Evolutionary conservation across 2,329 filamentous ascomycete species (phyloP).

Genomic region (Cercospora sp.): DNA sequence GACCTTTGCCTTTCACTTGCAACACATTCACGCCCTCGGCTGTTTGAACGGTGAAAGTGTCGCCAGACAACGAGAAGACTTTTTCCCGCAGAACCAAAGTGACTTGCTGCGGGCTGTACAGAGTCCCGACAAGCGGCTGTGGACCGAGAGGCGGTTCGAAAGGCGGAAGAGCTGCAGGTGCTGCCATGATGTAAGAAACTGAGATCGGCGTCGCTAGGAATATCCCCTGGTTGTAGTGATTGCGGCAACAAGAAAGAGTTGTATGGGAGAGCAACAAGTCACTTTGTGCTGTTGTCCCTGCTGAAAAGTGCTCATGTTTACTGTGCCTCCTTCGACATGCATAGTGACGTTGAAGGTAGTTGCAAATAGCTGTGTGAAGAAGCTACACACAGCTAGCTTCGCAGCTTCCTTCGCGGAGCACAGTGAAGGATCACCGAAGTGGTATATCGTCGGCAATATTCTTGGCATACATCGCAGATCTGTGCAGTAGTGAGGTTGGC

Average conservation of each 20-base stretch:
- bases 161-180: conserved; percentile 22
- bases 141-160: conserved; percentile 37
- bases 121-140: conserved; percentile 27
- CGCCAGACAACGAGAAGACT: conserved; percentile 61
- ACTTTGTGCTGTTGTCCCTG: background rate
- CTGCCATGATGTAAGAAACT: background rate
- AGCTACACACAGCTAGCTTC: background rate
- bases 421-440: background rate
- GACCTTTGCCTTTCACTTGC: conserved; percentile 55
- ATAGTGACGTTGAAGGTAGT: conserved; percentile 9
- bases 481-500: background rate
- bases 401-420: background rate
- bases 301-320: background rate
- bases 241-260: background rate
- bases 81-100: conserved; percentile 57
- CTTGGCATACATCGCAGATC: background rate
- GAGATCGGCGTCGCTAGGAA: background rate
- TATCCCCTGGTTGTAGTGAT: background rate
- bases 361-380: background rate
- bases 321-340: conserved; percentile 3
- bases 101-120: conserved; percentile 35
- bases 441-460: background rate
- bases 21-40: conserved; percentile 56
- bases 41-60: conserved; percentile 64
- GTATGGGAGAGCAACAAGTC: background rate